phyloP scores from a whole-genome alignment of 208 protist species.

The Phytomonas sp. region DNA sequence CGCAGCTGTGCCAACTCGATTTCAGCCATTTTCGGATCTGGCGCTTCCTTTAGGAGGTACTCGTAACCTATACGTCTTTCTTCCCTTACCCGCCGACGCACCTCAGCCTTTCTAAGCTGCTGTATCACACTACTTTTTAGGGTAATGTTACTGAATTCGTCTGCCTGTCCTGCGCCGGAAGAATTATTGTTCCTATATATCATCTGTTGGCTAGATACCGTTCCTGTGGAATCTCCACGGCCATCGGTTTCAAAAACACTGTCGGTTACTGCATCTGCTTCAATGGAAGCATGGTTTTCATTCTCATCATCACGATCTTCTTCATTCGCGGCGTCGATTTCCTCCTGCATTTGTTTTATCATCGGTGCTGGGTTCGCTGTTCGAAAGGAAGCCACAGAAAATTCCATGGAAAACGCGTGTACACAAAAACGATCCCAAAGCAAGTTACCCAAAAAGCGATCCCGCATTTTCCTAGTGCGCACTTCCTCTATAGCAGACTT shows the following conservation, averaged over 20 bases:
- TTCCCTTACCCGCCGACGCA: constrained; percentile 68
- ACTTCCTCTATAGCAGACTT: constrained; percentile 73
- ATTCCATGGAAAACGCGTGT: constrained; percentile 51
- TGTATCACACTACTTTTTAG: constrained; percentile 67
- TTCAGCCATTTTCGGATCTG: constrained; percentile 80
- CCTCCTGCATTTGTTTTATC: constrained; percentile 40
- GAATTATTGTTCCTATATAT: neutral
- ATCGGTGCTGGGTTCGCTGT: constrained; percentile 51
- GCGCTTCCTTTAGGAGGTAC: constrained; percentile 52
- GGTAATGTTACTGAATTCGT: neutral
- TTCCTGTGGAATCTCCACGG: neutral
- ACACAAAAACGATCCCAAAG: constrained; percentile 90
- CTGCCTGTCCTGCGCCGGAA: neutral
- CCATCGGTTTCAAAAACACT: neutral
- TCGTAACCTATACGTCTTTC: constrained; percentile 62
- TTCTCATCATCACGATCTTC: constrained; percentile 14
- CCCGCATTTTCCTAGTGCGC: constrained; percentile 83
- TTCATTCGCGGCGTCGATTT: constrained; percentile 24
- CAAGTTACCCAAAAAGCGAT: constrained; percentile 83
- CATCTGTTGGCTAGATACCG: neutral
- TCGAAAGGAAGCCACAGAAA: constrained; percentile 86
- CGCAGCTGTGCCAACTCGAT: constrained; percentile 48
- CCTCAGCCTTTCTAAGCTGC: constrained; percentile 85
- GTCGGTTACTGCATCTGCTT: constrained; percentile 8
- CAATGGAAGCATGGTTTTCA: neutral